Conservation (phyloP, 495 filamentous ascomycete genomes). For the Aspergillus incahuasiensis region DNA sequence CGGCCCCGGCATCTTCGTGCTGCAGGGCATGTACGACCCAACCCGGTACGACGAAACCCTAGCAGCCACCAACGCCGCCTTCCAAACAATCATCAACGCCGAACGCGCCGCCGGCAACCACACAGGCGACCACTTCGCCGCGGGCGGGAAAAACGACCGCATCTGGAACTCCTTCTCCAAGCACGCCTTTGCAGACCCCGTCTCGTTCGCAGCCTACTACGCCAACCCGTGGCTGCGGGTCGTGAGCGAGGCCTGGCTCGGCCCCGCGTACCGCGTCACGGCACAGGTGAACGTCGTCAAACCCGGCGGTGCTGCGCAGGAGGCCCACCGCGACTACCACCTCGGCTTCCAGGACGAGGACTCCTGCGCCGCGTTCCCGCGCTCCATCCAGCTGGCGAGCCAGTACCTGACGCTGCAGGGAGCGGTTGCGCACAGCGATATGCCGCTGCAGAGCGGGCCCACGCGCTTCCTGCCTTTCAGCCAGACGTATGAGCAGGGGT, state of each 20-base stretch:
- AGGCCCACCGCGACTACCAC: constrained; percentile 54
- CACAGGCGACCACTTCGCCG: constrained; percentile 52
- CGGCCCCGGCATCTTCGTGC: constrained; percentile 51
- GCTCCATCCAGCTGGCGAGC: constrained; percentile 37
- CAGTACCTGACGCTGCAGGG: constrained; percentile 54
- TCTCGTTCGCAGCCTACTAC: constrained; percentile 49
- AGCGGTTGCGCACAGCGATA: constrained; percentile 51
- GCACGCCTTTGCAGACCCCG: constrained; percentile 41
- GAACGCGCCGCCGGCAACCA: constrained; percentile 23
- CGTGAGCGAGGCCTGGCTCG: constrained; percentile 47
- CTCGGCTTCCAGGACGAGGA: constrained; percentile 48
- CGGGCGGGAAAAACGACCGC: constrained; percentile 42
- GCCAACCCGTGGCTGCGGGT: constrained; percentile 47
- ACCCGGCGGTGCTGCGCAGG: constrained; percentile 47
- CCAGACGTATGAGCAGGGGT: constrained; percentile 48
- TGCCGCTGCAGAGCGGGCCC: constrained; percentile 49
- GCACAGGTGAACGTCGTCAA: constrained; percentile 55
- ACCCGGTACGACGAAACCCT: constrained; percentile 27
- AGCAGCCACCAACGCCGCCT: constrained; percentile 37
- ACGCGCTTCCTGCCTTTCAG: constrained; percentile 52
- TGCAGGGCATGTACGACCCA: constrained; percentile 40
- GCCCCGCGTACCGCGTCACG: constrained; percentile 49
- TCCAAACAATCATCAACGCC: constrained; percentile 38
- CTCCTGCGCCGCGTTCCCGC: constrained; percentile 34
- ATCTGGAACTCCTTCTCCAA: constrained; percentile 59